These are phyloP conservation scores for Solanum arcanum DNA, from an alignment of 257 asterid genomes.

Conservation along the genomic window DNA sequence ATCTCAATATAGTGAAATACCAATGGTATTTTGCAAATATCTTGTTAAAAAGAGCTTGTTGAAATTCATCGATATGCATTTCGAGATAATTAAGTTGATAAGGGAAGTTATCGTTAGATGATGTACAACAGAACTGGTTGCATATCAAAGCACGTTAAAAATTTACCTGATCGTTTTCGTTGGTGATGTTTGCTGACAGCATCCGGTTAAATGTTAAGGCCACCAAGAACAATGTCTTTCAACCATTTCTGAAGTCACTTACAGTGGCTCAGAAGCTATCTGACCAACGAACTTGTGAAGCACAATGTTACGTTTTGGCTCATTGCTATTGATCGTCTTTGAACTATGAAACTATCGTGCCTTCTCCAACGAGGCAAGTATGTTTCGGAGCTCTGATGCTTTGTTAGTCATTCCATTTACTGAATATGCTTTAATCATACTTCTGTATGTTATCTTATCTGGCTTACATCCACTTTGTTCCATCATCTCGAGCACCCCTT, in stretches of 20 bases:
- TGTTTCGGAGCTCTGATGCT: slow-evolving; percentile 48
- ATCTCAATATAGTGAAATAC: not conserved
- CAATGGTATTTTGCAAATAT: not conserved
- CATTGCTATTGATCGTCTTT: not conserved
- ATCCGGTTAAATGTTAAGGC: not conserved
- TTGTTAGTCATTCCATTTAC: slow-evolving; percentile 46
- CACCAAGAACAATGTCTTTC: not conserved
- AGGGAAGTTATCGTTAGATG: not conserved
- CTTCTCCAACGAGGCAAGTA: slow-evolving; percentile 33
- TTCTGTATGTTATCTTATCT: slow-evolving; percentile 67
- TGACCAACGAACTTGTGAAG: not conserved
- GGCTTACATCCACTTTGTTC: slow-evolving; percentile 55
- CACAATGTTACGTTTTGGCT: not conserved
- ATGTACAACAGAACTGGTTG: not conserved
- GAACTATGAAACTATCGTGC: not conserved
- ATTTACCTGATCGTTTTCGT: not conserved
- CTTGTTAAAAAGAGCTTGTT: not conserved
- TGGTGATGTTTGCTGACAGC: not conserved
- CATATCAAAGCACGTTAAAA: not conserved
- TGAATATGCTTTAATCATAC: slow-evolving; percentile 66
- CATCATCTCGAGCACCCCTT: slow-evolving; percentile 73
- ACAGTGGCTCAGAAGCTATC: not conserved
- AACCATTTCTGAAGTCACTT: not conserved
- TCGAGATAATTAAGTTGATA: not conserved
- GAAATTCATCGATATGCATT: not conserved